Evolutionary conservation across 2,329 filamentous ascomycete species (phyloP).

Genomic region (Penicillium sp.): DNA sequence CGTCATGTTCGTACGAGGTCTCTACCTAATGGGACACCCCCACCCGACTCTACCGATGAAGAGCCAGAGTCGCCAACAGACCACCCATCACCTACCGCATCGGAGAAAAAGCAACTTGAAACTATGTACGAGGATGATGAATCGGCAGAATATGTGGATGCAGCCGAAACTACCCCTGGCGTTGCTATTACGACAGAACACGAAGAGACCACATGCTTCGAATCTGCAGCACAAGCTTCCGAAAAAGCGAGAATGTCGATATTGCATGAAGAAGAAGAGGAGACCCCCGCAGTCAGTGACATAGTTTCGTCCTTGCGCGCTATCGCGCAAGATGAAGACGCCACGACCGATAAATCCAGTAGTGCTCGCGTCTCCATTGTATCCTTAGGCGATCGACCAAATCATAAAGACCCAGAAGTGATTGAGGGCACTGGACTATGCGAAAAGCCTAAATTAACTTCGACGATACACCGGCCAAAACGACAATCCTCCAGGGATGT

Average conservation of each 20-base stretch:
- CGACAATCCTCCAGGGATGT: conserved; percentile 29
- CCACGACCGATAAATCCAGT: conserved; percentile 19
- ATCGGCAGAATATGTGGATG: conserved; percentile 23
- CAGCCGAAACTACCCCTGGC: conserved; percentile 17
- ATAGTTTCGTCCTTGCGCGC: conserved; percentile 20
- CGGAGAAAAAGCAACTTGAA: conserved; percentile 33
- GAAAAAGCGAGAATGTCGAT: conserved; percentile 21
- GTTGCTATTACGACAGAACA: conserved; percentile 20
- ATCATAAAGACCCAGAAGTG: conserved; percentile 23
- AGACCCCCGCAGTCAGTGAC: conserved; percentile 16
- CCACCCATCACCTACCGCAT: conserved; percentile 25
- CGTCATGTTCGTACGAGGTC: conserved; percentile 49
- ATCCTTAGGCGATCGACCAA: conserved; percentile 20
- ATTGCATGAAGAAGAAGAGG: conserved; percentile 23
- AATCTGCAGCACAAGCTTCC: conserved; percentile 7
- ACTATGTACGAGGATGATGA: conserved; percentile 42
- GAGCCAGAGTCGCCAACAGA: conserved; percentile 15
- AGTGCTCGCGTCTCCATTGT: conserved; percentile 21
- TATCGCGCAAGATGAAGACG: conserved; percentile 18
- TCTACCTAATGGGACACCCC: conserved; percentile 43
- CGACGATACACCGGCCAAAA: conserved; percentile 30
- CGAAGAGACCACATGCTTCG: conserved; percentile 6
- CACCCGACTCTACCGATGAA: conserved; percentile 16
- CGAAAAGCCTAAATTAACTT: conserved; percentile 29
- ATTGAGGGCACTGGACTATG: conserved; percentile 34